These are phyloP conservation scores for Blastocystis sp. DNA, from an alignment of 352 stramenopile genomes.

Conservation along the genomic window DNA sequence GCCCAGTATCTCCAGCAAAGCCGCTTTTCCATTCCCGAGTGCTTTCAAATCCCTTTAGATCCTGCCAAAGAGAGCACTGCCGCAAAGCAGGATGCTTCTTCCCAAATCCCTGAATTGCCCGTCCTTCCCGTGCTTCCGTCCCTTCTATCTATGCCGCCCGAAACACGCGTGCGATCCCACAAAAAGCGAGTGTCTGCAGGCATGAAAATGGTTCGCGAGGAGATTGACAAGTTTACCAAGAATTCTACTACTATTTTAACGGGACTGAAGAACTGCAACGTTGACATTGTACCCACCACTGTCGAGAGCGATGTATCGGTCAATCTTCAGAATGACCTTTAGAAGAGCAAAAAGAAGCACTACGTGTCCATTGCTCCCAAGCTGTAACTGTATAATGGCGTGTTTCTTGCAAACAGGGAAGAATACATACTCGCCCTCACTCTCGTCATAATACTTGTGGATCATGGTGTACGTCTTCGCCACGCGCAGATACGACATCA, in stretches of 20 bases:
- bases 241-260: constrained; percentile 24
- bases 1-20: constrained; percentile 29
- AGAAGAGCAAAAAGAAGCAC: constrained; percentile 10
- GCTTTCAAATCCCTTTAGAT: constrained; percentile 38
- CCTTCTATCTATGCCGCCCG: neutral
- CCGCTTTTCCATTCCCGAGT: constrained; percentile 44
- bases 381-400: neutral
- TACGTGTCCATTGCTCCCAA: constrained; percentile 18
- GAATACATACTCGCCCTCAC: constrained; percentile 44
- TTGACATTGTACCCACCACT: neutral
- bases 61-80: neutral
- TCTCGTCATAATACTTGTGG: constrained; percentile 64
- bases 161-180: neutral
- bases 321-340: neutral
- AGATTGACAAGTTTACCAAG: constrained; percentile 49
- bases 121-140: neutral
- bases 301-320: neutral
- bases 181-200: constrained; percentile 47
- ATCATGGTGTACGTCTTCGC: constrained; percentile 63
- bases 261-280: constrained; percentile 13
- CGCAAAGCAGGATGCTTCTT: neutral
- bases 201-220: constrained; percentile 46
- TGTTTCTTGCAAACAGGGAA: neutral
- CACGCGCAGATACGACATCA: constrained; percentile 49
- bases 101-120: neutral